Percentiles rank a stretch among this genome's conserved stretches.
Evolutionary conservation across 73 alveolate species (phyloP).

Genomic region (Paramecium pentaurelia): DNA sequence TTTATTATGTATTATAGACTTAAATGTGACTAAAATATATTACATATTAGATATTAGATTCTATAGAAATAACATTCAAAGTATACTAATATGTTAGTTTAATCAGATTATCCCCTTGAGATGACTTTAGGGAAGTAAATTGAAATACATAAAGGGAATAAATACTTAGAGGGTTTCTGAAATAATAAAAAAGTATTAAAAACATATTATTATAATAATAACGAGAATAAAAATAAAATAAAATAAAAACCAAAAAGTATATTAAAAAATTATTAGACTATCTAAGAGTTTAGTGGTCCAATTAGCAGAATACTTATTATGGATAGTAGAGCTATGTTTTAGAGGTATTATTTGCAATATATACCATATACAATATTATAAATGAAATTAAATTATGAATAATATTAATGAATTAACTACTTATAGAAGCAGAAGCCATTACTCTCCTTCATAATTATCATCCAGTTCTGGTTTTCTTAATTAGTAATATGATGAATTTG

Average conservation of each 20-base stretch:
- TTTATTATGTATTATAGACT: not conserved
- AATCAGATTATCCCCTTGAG: too few relatives aligned
- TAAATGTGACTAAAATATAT: too few relatives aligned
- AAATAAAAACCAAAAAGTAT: not conserved
- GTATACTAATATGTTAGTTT: too few relatives aligned
- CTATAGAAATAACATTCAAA: too few relatives aligned
- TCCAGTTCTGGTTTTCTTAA: not conserved
- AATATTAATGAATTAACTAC: not conserved
- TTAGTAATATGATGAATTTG: not conserved
- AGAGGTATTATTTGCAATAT: not conserved
- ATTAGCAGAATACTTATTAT: not conserved
- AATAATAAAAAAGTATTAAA: not conserved
- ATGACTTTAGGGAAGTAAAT: not conserved
- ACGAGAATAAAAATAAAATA: not conserved
- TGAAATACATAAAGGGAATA: not conserved
- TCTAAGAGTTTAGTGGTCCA: not conserved
- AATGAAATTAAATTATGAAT: not conserved
- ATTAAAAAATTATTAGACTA: not conserved
- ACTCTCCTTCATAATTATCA: not conserved
- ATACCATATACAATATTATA: not conserved
- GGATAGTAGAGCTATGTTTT: not conserved
- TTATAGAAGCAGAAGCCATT: not conserved
- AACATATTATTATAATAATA: not conserved
- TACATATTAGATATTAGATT: too few relatives aligned
- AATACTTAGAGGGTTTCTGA: not conserved